A percentile compares a stretch with the other conserved stretches of the same genome.
Evolutionary conservation across 2,329 filamentous ascomycete species (phyloP).

Genomic region (Penicillium vulpinum): DNA sequence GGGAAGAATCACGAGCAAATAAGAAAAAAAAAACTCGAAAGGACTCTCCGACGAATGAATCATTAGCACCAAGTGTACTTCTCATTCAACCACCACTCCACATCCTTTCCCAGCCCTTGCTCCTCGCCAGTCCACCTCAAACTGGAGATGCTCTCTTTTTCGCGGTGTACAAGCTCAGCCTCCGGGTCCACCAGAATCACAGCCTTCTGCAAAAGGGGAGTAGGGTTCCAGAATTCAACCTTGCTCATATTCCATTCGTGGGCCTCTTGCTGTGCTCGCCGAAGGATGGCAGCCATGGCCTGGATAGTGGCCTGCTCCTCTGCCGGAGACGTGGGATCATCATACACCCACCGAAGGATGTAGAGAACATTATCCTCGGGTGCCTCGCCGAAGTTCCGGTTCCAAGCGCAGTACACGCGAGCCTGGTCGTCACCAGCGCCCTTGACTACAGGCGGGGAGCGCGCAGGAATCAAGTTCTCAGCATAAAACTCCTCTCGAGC

Average conservation of each 20-base stretch:
- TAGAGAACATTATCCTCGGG: conserved; percentile 42
- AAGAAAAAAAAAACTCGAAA: conserved; percentile 11
- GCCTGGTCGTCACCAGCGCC: conserved; percentile 64
- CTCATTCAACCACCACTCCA: conserved; percentile 51
- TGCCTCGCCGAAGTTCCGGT: conserved; percentile 41
- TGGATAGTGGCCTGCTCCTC: conserved; percentile 53
- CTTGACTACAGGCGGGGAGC: conserved; percentile 57
- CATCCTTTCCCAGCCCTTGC: conserved; percentile 37
- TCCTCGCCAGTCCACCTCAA: conserved; percentile 49
- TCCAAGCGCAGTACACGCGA: conserved; percentile 44
- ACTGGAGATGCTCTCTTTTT: conserved; percentile 49
- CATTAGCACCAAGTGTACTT: conserved; percentile 52
- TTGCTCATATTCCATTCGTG: conserved; percentile 67
- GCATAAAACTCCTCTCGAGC: conserved; percentile 78
- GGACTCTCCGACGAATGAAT: not conserved
- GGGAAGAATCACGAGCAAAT: conserved; percentile 3
- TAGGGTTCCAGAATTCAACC: conserved; percentile 84
- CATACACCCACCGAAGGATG: conserved; percentile 45
- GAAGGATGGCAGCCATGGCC: conserved; percentile 63
- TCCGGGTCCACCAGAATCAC: conserved; percentile 41
- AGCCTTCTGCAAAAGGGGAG: conserved; percentile 51
- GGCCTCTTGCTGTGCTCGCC: conserved; percentile 69
- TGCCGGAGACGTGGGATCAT: conserved; percentile 38
- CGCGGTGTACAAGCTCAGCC: conserved; percentile 45
- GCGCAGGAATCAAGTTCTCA: conserved; percentile 59